Conservation (phyloP, 2,329 filamentous ascomycete species). For the Paraphaeosphaeria minitans region DNA sequence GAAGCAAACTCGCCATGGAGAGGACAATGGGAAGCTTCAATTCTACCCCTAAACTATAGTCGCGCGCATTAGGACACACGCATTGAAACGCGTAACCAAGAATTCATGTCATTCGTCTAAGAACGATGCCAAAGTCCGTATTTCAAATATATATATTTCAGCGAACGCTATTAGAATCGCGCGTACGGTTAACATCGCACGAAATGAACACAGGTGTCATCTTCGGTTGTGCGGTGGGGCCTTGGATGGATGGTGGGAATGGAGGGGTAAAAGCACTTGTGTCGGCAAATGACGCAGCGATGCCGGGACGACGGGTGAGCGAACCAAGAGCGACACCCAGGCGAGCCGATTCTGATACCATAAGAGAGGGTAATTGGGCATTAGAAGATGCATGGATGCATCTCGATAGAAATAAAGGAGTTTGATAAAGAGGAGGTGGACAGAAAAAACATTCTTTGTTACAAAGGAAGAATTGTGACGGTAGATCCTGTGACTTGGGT, state of each 20-base stretch:
- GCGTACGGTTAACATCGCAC: neutral
- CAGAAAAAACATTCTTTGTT: too few relatives aligned
- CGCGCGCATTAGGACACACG: too few relatives aligned
- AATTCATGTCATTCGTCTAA: neutral
- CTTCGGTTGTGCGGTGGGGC: neutral
- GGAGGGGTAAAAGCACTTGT: neutral
- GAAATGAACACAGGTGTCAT: neutral
- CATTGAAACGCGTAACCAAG: slow-evolving; percentile 1
- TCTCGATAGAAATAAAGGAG: too few relatives aligned
- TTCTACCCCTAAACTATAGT: slow-evolving; percentile 28
- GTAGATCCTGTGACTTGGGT: neutral
- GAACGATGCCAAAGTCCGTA: neutral
- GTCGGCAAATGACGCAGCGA: neutral
- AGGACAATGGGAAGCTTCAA: slow-evolving; percentile 24
- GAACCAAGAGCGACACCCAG: neutral
- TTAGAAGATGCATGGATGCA: too few relatives aligned
- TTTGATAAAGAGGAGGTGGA: neutral
- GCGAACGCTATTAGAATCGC: too few relatives aligned
- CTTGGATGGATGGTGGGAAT: neutral
- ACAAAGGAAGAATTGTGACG: neutral
- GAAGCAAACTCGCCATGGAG: slow-evolving; percentile 14
- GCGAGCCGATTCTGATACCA: neutral
- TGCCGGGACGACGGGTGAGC: neutral
- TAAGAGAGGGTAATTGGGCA: too few relatives aligned
- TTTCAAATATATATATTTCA: neutral